phyloP scores from a whole-genome alignment of 148 eudicot species.

The Rhododendron molle region DNA sequence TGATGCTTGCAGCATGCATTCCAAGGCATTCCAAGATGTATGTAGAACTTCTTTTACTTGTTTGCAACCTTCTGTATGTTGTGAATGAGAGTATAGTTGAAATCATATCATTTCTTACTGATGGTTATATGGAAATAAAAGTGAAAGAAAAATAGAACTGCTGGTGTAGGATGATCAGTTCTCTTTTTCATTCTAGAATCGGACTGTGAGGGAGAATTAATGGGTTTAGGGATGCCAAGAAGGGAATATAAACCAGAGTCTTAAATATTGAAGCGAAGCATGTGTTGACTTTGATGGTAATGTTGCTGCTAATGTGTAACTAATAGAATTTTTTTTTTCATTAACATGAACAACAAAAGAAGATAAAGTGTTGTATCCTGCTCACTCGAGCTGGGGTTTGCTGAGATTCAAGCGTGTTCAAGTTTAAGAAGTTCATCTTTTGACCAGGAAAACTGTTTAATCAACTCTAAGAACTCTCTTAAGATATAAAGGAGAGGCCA shows the following conservation, averaged over 20 bases:
- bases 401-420: neutral
- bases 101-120: neutral
- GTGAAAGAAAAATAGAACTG: neutral
- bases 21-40: constrained; percentile 87
- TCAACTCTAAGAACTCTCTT: no score
- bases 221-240: neutral
- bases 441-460: neutral
- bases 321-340: neutral
- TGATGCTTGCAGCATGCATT: constrained; percentile 66
- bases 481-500: no score
- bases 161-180: neutral
- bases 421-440: neutral
- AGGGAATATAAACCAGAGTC: neutral
- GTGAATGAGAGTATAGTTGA: neutral
- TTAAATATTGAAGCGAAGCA: neutral
- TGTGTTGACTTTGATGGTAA: neutral
- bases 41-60: neutral
- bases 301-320: neutral
- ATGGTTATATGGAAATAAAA: neutral
- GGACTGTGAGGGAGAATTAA: neutral
- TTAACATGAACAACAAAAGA: neutral
- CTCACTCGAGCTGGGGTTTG: neutral
- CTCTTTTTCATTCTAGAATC: neutral
- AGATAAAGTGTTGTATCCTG: neutral
- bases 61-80: neutral